phyloP scores from a whole-genome alignment of 1,284 basidiomycete species.

The Fomitopsis palustris region DNA sequence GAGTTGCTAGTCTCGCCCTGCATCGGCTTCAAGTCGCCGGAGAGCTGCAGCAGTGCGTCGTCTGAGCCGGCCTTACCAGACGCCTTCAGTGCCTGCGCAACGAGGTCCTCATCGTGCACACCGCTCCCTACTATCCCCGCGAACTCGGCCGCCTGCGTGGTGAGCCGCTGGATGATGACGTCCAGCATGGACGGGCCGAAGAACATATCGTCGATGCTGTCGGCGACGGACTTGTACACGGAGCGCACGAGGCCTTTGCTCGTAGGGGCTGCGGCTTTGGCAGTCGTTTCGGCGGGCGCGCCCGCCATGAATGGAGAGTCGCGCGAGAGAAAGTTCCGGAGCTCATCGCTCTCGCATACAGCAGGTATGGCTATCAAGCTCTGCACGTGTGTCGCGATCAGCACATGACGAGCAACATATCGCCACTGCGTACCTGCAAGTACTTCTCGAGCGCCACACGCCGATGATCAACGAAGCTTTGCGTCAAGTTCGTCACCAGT shows the following conservation, averaged over 20 bases:
- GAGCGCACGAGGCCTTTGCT: conserved; percentile 77
- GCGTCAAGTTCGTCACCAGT: conserved; percentile 80
- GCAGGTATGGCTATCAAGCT: conserved; percentile 68
- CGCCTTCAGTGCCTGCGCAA: conserved; percentile 72
- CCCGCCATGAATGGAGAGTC: conserved; percentile 75
- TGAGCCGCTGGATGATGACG: conserved; percentile 85
- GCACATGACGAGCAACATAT: conserved; percentile 2
- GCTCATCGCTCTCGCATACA: conserved; percentile 81
- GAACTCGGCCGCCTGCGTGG: conserved; percentile 85
- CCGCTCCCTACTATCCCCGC: conserved; percentile 77
- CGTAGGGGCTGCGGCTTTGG: conserved; percentile 46
- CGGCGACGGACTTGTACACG: conserved; percentile 84
- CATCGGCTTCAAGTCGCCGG: conserved; percentile 72
- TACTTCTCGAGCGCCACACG: conserved; percentile 84
- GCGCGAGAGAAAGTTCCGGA: conserved; percentile 85
- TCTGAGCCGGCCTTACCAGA: conserved; percentile 63
- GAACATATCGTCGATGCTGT: conserved; percentile 92
- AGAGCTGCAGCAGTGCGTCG: conserved; percentile 63
- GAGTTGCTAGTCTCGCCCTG: conserved; percentile 86
- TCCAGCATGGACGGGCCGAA: conserved; percentile 93
- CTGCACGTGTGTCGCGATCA: conserved; percentile 39
- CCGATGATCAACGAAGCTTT: conserved; percentile 80
- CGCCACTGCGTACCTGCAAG: conserved; percentile 61
- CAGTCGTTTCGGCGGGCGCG: conserved; percentile 31
- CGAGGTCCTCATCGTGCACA: conserved; percentile 79